Percentiles rank a stretch among this genome's conserved stretches.
These are phyloP conservation scores for Penicillium sp. DNA, from an alignment of 2,329 filamentous ascomycete genomes.

Conservation along the genomic window DNA sequence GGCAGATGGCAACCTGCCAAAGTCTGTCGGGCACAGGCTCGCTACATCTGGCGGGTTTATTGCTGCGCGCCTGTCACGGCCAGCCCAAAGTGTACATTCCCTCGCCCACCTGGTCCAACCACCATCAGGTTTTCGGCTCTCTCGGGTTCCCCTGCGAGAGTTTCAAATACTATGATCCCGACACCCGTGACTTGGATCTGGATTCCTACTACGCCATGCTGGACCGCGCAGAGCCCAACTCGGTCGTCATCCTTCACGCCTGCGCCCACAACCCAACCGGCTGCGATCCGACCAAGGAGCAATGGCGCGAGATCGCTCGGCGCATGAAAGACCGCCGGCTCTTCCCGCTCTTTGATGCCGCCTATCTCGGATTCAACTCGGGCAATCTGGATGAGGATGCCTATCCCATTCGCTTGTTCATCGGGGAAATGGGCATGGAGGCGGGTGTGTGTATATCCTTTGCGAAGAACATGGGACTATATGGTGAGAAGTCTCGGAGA, in stretches of 20 bases:
- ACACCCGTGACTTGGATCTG: constrained; percentile 24
- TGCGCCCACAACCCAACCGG: constrained; percentile 98
- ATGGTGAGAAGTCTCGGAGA: constrained; percentile 21
- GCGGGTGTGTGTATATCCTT: constrained; percentile 61
- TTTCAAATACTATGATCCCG: constrained; percentile 29
- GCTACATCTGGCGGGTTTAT: constrained; percentile 28
- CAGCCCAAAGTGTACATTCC: constrained; percentile 73
- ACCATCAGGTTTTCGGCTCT: constrained; percentile 93
- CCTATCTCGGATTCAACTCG: constrained; percentile 34
- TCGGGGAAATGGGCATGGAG: constrained; percentile 73
- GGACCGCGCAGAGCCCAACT: constrained; percentile 15
- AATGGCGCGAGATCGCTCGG: constrained; percentile 85
- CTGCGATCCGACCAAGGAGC: constrained; percentile 84
- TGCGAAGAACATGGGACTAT: constrained; percentile 55
- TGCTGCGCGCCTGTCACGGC: constrained; percentile 20
- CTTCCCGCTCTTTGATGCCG: constrained; percentile 71
- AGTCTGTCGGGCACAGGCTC: constrained; percentile 83
- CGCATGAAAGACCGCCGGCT: constrained; percentile 75
- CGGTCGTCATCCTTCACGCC: constrained; percentile 65
- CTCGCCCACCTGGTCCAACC: constrained; percentile 94
- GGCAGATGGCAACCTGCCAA: constrained; percentile 65
- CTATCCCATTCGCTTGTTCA: constrained; percentile 30
- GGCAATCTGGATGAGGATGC: constrained; percentile 33
- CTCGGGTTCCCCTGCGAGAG: constrained; percentile 71
- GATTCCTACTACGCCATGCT: constrained; percentile 22